phyloP scores from a whole-genome alignment of 2,329 filamentous ascomycete species.

The Colletotrichum euphorbiae region DNA sequence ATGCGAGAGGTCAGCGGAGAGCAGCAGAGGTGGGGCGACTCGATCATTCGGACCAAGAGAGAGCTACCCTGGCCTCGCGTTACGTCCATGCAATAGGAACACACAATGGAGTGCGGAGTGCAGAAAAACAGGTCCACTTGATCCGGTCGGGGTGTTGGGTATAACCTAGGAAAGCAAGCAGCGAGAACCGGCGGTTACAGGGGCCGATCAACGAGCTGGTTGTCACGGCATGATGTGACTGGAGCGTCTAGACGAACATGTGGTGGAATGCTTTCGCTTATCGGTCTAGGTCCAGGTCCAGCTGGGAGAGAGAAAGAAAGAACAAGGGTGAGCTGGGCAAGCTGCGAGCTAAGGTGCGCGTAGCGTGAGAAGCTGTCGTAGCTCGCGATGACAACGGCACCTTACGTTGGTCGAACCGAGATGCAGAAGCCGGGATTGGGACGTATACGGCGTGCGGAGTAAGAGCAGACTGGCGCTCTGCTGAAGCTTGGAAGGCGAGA shows the following conservation, averaged over 20 bases:
- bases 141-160: slow-evolving; percentile 14
- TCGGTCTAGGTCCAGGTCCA: slow-evolving; percentile 20
- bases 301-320: slow-evolving; percentile 9
- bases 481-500: slow-evolving; percentile 3
- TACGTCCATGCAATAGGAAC: slow-evolving; percentile 6
- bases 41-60: slow-evolving; percentile 29
- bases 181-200: slow-evolving; percentile 20
- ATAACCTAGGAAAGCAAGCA: background rate
- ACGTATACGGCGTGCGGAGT: slow-evolving; percentile 4
- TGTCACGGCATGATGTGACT: slow-evolving; percentile 37
- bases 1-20: slow-evolving; percentile 19
- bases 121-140: slow-evolving; percentile 33
- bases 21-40: slow-evolving; percentile 25
- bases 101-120: slow-evolving; percentile 7
- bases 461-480: background rate
- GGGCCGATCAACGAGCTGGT: slow-evolving; percentile 20
- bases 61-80: background rate
- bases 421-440: slow-evolving; percentile 11
- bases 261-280: slow-evolving; percentile 34
- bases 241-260: slow-evolving; percentile 40
- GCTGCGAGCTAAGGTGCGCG: slow-evolving; percentile 3
- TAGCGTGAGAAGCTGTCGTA: slow-evolving; percentile 5
- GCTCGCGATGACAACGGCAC: slow-evolving; percentile 2
- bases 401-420: slow-evolving; percentile 15
- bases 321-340: slow-evolving; percentile 4